Evolutionary conservation across 352 stramenopile species (phyloP).

Genomic region (Globisporangium sylvaticum): DNA sequence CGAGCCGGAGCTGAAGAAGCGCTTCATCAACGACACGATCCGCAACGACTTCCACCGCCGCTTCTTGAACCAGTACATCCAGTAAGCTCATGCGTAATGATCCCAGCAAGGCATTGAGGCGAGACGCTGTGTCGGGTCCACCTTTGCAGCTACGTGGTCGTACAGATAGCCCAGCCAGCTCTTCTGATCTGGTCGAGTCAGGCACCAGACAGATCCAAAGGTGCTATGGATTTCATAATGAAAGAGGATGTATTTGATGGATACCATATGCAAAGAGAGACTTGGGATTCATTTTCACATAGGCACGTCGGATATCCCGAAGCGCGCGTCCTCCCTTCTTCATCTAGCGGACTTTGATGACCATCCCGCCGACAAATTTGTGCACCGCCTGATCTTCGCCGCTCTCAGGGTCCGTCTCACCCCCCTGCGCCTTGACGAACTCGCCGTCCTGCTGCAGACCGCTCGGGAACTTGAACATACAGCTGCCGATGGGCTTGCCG

Average conservation of each 20-base stretch:
- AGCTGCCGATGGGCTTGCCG: slow-evolving; percentile 84
- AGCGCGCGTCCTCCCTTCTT: not conserved
- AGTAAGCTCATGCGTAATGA: slow-evolving; percentile 36
- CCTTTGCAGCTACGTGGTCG: not conserved
- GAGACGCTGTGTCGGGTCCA: too few species aligned
- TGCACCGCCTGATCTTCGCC: slow-evolving; percentile 50
- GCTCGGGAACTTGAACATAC: slow-evolving; percentile 84
- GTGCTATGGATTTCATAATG: not conserved
- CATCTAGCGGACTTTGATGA: slow-evolving; percentile 63
- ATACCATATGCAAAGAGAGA: not conserved
- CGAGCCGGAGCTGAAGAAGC: slow-evolving; percentile 94
- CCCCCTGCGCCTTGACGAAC: slow-evolving; percentile 57
- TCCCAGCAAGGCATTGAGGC: not conserved
- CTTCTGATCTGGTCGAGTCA: not conserved
- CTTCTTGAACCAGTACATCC: slow-evolving; percentile 97
- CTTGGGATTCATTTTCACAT: not conserved
- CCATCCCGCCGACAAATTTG: slow-evolving; percentile 68
- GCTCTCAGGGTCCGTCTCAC: slow-evolving; percentile 27
- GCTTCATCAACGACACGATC: slow-evolving; percentile 99
- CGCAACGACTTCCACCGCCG: slow-evolving; percentile 99
- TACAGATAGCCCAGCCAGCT: not conserved
- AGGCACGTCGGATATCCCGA: not conserved
- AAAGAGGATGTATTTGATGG: slow-evolving; percentile 5
- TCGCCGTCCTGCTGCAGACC: slow-evolving; percentile 84
- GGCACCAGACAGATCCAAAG: not conserved